A percentile compares a stretch with the other conserved stretches of the same genome.
These are phyloP conservation scores for Hyparrhenia diplandra DNA, from an alignment of 176 grass and related monocot genomes.

Conservation along the genomic window DNA sequence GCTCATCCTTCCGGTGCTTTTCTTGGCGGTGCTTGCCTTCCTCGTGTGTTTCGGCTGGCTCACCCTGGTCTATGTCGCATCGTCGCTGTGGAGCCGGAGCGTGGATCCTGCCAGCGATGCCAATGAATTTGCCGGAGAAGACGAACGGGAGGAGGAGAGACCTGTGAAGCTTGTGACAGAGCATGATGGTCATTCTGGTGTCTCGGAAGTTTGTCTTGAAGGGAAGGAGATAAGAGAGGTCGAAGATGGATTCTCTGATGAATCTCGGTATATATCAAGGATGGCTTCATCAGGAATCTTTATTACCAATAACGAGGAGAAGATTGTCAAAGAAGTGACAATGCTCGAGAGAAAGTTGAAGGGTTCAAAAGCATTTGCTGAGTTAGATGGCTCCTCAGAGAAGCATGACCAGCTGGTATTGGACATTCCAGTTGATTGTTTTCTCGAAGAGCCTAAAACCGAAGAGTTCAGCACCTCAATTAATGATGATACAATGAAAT, in stretches of 20 bases:
- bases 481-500: background rate
- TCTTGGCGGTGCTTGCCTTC: conserved; percentile 16
- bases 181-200: background rate
- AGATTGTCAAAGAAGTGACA: background rate
- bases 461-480: background rate
- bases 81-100: background rate
- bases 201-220: background rate
- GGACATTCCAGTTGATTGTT: background rate
- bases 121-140: background rate
- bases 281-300: background rate
- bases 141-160: background rate
- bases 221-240: conserved; percentile 6
- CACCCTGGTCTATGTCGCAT: conserved; percentile 31
- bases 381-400: background rate
- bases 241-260: background rate
- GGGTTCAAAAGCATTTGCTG: background rate
- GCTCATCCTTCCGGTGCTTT: conserved; percentile 21
- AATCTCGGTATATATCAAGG: background rate
- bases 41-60: conserved; percentile 31
- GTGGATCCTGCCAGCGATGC: background rate
- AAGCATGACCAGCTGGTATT: background rate
- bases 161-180: background rate
- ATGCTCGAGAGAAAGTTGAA: background rate
- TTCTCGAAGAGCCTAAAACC: background rate
- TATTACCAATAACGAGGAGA: background rate